Base-by-base conservation (phyloP, 2,329 filamentous ascomycete species). In the Xylaria digitata region DNA sequence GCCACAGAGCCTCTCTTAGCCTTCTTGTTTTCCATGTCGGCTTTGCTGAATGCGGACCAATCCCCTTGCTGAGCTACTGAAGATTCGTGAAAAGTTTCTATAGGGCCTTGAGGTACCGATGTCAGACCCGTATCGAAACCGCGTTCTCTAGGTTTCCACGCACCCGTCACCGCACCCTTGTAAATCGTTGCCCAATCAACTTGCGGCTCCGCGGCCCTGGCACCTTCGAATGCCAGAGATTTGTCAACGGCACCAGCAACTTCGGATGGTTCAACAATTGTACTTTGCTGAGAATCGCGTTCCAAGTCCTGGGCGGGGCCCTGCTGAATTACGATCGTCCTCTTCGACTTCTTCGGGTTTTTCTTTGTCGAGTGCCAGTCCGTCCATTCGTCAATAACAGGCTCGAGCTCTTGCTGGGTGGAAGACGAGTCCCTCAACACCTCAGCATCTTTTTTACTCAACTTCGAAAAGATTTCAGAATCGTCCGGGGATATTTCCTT, bases 11-110 rank as follows among this genome's bases (percentile, higher is more conserved):
- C 71, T 40, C 72, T 72, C 61, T 72, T 77, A 15, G 59, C 65
- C 68, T 75, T 84, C 76, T 75, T 82, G 65, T 83, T 84, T 61
- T 81, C 83, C 74, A 81, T 84, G 46, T 78, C 84, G 61, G 81
- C 82, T 74, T 81, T 84, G 48, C 77, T 78, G 37, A 78, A 81
- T 69, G 75, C 57, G 46, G 58, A 58, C 68, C 66, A 67, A 40
- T 73, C 70, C n/a, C 75, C 71, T 48, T 71, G 68, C 6, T 43
- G 65, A 21, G 56, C 55, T 48, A 53, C 53, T 26, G 52, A 21
- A 19, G 56, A 65, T 13, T 71, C 65, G 17, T 69, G 61, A 53
- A 66, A 65, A 9, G 67, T 42, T 40, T 65, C 37, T 66, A 57
- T 61, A 23, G 66, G 66, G 58, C 67, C 70, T 50, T 70, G 46